Conservation (phyloP, 139 green algal genomes). For the Eudorina sp. region DNA sequence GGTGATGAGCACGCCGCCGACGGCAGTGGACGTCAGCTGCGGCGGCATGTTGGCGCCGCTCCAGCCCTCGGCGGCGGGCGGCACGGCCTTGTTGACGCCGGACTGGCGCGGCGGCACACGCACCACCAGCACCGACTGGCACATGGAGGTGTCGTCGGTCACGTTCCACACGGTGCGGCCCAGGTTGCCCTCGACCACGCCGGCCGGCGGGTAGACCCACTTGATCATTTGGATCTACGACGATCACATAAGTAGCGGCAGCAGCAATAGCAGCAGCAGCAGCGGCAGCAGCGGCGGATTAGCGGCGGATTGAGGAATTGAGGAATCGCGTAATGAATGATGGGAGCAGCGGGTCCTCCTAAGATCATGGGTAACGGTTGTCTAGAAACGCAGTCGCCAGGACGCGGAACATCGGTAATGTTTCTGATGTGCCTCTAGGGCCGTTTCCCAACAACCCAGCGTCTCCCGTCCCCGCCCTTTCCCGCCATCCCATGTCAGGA, state of each 20-base stretch:
- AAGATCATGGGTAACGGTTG: too few relatives aligned
- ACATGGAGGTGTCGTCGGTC: constrained; percentile 6
- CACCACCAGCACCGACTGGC: constrained; percentile 18
- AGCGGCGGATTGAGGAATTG: too few relatives aligned
- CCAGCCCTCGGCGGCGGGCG: neutral
- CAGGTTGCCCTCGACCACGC: neutral
- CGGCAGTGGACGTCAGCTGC: neutral
- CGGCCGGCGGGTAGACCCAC: constrained; percentile 16
- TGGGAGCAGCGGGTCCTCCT: too few relatives aligned
- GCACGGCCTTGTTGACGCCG: constrained; percentile 22
- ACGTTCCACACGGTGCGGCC: constrained; percentile 9
- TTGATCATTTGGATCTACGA: constrained; percentile 22
- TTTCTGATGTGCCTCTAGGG: too few relatives aligned
- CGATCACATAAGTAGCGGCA: too few relatives aligned
- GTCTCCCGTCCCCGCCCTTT: neutral
- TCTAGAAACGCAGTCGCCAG: too few relatives aligned
- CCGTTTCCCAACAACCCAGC: too few relatives aligned
- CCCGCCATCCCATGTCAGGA: too few relatives aligned
- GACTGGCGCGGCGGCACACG: neutral
- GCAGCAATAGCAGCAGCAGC: too few relatives aligned
- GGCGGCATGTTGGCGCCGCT: neutral
- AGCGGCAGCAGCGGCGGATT: too few relatives aligned
- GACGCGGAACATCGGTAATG: too few relatives aligned
- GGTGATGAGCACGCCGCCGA: neutral
- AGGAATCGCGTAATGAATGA: too few relatives aligned